Evolutionary conservation across 306 rosid genomes (phyloP), one percentile per base, ranked within the genome.

Genomic region (Trichosanthes cucumerina): DNA sequence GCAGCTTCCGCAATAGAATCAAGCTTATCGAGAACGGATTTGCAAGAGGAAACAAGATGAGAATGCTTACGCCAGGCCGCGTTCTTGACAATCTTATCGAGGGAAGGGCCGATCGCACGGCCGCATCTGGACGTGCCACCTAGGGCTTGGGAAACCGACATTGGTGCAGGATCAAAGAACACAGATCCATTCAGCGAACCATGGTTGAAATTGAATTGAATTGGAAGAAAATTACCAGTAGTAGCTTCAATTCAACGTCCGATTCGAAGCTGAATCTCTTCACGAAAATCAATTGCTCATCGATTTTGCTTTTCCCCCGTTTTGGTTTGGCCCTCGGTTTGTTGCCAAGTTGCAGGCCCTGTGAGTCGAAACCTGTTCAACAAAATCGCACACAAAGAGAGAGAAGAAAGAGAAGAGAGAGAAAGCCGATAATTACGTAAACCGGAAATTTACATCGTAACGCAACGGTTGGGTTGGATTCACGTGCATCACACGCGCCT

Each of bases 11-110:
- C 65, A 21, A 96, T 66, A 14, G 97, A 88, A 81, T 92, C 98
- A 39, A 96, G 99, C 85, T 90, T 92, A 86, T 96, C 99, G 21
- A 96, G 87, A 73, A 88, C 86, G 62, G 98, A 88, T 84, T 96
- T 96, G 87, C 97, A 91, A 80, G 93, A 68, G 73, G 99, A 90
- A 78, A 96, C 99, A 63, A 96, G 91, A 52, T 90, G 91, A 26
- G 98, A 92, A 84, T 96, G 99, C 89, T 96, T 96, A 28, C 99
- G 95, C 99, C 99, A 96, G 1, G 98, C 98, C 4, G 98, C 98
- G 85, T 96, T 96, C 83, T 96, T 96, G 18, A 96, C 87, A 82
- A 96, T 91, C 87, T 96, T 96, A 79, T 96, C 99, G 6, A 96
- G 90, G 3, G 98, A 92, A 39, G 99, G 98, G 39, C 99, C 98